Evolutionary conservation across 2,329 filamentous ascomycete species (phyloP).

Genomic region (Venturia aucupariae): DNA sequence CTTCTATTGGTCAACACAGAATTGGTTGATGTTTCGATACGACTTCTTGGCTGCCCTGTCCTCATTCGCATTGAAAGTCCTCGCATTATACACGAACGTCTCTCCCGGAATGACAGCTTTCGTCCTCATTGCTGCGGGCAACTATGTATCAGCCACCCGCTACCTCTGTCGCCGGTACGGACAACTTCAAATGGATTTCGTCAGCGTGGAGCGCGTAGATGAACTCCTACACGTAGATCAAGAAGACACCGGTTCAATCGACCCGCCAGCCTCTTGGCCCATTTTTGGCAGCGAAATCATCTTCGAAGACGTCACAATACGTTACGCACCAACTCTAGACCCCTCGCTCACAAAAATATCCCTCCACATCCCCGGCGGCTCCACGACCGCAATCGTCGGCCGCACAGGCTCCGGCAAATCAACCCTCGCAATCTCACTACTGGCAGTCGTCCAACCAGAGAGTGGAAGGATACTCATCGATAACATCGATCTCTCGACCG

Average conservation of each 20-base stretch:
- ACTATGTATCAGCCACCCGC: conserved; percentile 60
- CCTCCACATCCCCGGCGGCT: conserved; percentile 67
- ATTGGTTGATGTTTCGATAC: conserved; percentile 76
- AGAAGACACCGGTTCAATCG: conserved; percentile 57
- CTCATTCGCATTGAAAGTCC: conserved; percentile 61
- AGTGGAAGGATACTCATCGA: conserved; percentile 51
- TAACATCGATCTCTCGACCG: conserved; percentile 49
- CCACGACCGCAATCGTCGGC: conserved; percentile 70
- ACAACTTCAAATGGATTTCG: conserved; percentile 82
- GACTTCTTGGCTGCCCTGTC: conserved; percentile 62
- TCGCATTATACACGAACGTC: conserved; percentile 66
- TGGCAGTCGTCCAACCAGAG: conserved; percentile 41
- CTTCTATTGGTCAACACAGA: conserved; percentile 81
- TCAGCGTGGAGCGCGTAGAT: conserved; percentile 78
- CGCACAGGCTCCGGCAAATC: conserved; percentile 71
- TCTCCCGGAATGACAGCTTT: conserved; percentile 76
- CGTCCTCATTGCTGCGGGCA: conserved; percentile 62
- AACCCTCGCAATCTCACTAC: conserved; percentile 56
- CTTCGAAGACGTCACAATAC: conserved; percentile 69
- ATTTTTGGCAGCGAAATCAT: conserved; percentile 59
- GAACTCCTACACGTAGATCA: conserved; percentile 72
- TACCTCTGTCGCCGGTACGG: conserved; percentile 71
- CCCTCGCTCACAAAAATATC: conserved; percentile 60
- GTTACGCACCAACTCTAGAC: conserved; percentile 69
- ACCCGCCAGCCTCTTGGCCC: conserved; percentile 71